A percentile compares a stretch with the other conserved stretches of the same genome.
phyloP scores from a whole-genome alignment of 805 yeast genomes.

The Saccharomycopsis fodiens region DNA sequence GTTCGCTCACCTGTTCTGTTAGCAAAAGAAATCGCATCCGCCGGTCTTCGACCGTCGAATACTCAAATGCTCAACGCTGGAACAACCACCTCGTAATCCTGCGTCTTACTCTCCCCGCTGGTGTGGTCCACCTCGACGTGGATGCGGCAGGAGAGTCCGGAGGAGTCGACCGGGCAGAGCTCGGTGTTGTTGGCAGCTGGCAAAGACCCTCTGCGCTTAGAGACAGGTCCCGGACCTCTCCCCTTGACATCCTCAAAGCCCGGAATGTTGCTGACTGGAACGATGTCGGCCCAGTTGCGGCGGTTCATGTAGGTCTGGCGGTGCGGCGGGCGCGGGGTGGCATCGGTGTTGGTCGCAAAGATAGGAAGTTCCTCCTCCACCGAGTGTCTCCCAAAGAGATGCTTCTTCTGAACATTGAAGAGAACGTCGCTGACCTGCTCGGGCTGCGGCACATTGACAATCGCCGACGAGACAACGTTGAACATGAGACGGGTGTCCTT shows the following conservation, averaged over 20 bases:
- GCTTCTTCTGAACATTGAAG: conserved; percentile 60
- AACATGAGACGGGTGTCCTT: conserved; percentile 74
- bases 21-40: too few species aligned
- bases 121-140: conserved; percentile 61
- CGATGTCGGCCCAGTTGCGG: conserved; percentile 67
- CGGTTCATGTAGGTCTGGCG: conserved; percentile 45
- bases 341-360: conserved; percentile 26
- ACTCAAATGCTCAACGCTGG: too few species aligned
- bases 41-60: too few species aligned
- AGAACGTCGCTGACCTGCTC: conserved; percentile 70
- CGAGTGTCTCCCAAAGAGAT: conserved; percentile 54
- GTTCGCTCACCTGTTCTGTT: too few species aligned
- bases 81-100: conserved; percentile 60
- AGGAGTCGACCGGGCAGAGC: conserved; percentile 31
- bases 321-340: conserved; percentile 28
- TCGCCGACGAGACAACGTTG: conserved; percentile 85
- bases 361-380: conserved; percentile 65
- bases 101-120: conserved; percentile 43
- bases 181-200: background rate
- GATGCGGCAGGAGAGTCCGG: conserved; percentile 58
- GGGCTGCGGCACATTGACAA: conserved; percentile 90
- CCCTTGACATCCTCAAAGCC: conserved; percentile 22
- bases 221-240: conserved; percentile 38
- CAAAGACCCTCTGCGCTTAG: conserved; percentile 11
- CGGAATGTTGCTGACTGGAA: conserved; percentile 40